Percentiles rank a stretch among this genome's conserved stretches.
phyloP scores from a whole-genome alignment of 352 stramenopile species.

The Globisporangium polare region DNA sequence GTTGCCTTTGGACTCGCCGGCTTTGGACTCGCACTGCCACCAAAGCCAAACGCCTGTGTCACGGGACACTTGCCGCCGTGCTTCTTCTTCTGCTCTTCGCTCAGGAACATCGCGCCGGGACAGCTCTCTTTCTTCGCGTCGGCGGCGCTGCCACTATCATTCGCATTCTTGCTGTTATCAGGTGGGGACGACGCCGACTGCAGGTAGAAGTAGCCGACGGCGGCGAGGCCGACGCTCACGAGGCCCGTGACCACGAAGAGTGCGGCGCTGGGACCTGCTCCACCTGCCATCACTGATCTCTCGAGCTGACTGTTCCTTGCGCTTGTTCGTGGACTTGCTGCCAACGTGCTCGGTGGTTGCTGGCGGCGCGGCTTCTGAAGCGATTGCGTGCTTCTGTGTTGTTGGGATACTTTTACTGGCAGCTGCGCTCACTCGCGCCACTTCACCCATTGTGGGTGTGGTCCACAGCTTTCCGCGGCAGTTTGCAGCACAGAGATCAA shows the following conservation, averaged over 20 bases:
- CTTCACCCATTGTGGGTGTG: neutral
- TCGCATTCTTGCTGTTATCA: neutral
- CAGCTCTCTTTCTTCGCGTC: slow-evolving; percentile 22
- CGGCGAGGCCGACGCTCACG: slow-evolving; percentile 50
- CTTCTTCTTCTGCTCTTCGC: slow-evolving; percentile 28
- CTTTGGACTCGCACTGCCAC: neutral
- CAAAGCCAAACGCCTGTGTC: slow-evolving; percentile 26
- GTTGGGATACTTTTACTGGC: neutral
- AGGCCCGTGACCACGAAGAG: slow-evolving; percentile 61
- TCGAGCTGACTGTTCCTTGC: neutral
- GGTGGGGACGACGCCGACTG: slow-evolving; percentile 17
- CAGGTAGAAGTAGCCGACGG: slow-evolving; percentile 57
- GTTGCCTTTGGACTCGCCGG: slow-evolving; percentile 14
- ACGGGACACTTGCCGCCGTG: slow-evolving; percentile 38
- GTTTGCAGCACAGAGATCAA: too few relatives aligned
- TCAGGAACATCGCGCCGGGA: slow-evolving; percentile 26
- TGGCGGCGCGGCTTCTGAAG: neutral
- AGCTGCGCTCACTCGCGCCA: neutral
- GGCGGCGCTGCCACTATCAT: neutral
- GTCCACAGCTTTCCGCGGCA: too few relatives aligned
- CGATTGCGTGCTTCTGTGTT: neutral
- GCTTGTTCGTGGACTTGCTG: too few relatives aligned
- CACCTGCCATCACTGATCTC: slow-evolving; percentile 21
- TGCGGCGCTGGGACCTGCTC: slow-evolving; percentile 28
- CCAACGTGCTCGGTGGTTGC: neutral